phyloP scores from a whole-genome alignment of 2,329 filamentous ascomycete genomes.

The Cercospora canescens region DNA sequence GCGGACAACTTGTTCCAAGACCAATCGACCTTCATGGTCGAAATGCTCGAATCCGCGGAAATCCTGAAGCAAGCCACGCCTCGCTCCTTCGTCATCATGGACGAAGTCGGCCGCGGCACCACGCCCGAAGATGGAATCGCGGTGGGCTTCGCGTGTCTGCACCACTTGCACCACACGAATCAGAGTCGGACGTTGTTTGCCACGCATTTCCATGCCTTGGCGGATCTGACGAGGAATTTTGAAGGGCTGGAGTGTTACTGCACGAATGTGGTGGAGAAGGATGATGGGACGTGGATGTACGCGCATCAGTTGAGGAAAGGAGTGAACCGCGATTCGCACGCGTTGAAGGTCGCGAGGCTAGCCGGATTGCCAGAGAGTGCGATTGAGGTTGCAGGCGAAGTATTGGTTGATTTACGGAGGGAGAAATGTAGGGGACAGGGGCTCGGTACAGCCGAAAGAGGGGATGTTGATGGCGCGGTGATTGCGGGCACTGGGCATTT shows the following conservation, averaged over 20 bases:
- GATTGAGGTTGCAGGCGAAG: conserved; percentile 64
- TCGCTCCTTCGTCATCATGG: conserved; percentile 91
- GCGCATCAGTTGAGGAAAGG: conserved; percentile 79
- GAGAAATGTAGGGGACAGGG: background rate
- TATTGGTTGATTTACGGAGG: conserved; percentile 46
- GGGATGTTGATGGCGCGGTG: background rate
- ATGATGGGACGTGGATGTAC: conserved; percentile 71
- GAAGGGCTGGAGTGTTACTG: conserved; percentile 73
- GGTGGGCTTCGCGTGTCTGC: conserved; percentile 83
- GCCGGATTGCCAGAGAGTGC: conserved; percentile 75
- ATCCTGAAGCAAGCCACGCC: conserved; percentile 84
- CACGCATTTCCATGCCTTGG: conserved; percentile 87
- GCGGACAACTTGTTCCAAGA: conserved; percentile 93
- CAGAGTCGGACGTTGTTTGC: conserved; percentile 83
- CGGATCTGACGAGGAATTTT: conserved; percentile 69
- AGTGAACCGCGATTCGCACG: conserved; percentile 84
- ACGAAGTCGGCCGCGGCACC: conserved; percentile 92
- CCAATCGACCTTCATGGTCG: conserved; percentile 98
- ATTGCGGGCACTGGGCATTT: background rate
- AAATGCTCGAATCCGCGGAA: conserved; percentile 94
- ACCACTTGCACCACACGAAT: conserved; percentile 79
- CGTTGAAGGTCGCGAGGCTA: conserved; percentile 87
- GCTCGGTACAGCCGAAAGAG: no score
- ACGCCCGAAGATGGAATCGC: conserved; percentile 90
- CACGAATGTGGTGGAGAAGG: conserved; percentile 80